Evolutionary conservation across 352 stramenopile species (phyloP).

Genomic region (Pythium dissimile): DNA sequence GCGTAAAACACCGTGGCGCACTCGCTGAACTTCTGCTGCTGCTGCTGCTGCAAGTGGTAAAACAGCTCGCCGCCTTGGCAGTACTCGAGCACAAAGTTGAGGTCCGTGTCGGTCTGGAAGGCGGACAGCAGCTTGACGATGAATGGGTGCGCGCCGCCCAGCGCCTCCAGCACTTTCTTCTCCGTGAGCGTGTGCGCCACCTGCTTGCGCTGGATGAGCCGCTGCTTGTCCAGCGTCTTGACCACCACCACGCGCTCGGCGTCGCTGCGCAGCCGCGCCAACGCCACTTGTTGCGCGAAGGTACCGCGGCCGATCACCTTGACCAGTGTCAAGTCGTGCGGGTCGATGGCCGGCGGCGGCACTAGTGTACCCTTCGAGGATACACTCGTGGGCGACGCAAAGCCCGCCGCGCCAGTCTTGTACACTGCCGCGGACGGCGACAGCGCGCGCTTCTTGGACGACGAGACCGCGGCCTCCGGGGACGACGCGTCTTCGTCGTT

Average conservation of each 20-base stretch:
- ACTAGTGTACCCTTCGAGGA: neutral
- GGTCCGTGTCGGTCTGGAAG: slow-evolving; percentile 73
- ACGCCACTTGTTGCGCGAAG: slow-evolving; percentile 77
- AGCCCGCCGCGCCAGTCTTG: neutral
- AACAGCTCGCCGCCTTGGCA: slow-evolving; percentile 84
- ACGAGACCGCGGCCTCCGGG: neutral
- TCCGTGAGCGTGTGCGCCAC: slow-evolving; percentile 76
- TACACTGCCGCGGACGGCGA: slow-evolving; percentile 14
- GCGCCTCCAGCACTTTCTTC: slow-evolving; percentile 66
- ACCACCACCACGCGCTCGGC: slow-evolving; percentile 68
- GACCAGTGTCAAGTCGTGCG: slow-evolving; percentile 69
- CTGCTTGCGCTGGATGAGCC: slow-evolving; percentile 70
- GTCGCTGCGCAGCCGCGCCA: slow-evolving; percentile 44
- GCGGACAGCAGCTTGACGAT: slow-evolving; percentile 70
- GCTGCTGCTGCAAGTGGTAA: slow-evolving; percentile 81
- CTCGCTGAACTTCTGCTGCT: slow-evolving; percentile 66
- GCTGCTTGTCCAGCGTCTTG: slow-evolving; percentile 81
- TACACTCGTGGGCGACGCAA: slow-evolving; percentile 1
- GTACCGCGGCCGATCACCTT: slow-evolving; percentile 85
- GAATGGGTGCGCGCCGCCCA: slow-evolving; percentile 62
- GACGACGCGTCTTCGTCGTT: neutral
- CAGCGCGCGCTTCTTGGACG: slow-evolving; percentile 24
- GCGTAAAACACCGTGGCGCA: slow-evolving; percentile 66
- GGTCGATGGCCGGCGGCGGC: slow-evolving; percentile 32
- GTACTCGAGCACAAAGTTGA: slow-evolving; percentile 85